These are phyloP conservation scores for Arthrobotrys sinensis DNA, from an alignment of 2,329 filamentous ascomycete species.

Conservation along the genomic window DNA sequence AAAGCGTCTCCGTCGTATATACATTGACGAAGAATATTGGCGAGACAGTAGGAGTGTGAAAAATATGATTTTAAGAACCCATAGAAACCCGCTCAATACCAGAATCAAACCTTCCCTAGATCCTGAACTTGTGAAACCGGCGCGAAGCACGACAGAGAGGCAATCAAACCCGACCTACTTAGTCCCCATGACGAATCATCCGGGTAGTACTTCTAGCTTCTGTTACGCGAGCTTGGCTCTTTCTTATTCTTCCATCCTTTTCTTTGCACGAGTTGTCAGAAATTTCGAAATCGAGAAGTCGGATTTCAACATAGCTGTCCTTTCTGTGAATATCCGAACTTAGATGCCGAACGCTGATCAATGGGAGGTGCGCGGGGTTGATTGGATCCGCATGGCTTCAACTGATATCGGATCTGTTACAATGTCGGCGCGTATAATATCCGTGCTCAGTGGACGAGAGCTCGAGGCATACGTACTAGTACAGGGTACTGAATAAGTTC, in stretches of 20 bases:
- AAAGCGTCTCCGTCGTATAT: neutral
- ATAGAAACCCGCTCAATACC: neutral
- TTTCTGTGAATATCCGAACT: neutral
- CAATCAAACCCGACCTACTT: slow-evolving; percentile 7
- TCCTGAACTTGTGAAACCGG: slow-evolving; percentile 12
- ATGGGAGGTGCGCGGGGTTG: neutral
- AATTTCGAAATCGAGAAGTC: neutral
- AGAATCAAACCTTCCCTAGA: neutral
- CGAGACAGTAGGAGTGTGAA: neutral
- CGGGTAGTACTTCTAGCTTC: slow-evolving; percentile 4
- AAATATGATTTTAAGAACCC: neutral
- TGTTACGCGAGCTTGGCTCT: slow-evolving; percentile 14
- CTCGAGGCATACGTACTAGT: neutral
- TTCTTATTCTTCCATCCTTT: neutral
- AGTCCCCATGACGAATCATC: slow-evolving; percentile 13
- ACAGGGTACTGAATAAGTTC: neutral
- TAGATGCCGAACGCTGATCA: neutral
- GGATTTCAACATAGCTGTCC: slow-evolving; percentile 13
- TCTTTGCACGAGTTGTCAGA: neutral
- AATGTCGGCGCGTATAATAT: slow-evolving; percentile 5
- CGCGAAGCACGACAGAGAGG: slow-evolving; percentile 20
- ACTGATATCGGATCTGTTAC: slow-evolving; percentile 27
- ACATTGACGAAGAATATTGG: slow-evolving; percentile 6
- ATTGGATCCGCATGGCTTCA: slow-evolving; percentile 1
- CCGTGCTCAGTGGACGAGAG: slow-evolving; percentile 1